phyloP scores from a whole-genome alignment of 495 filamentous ascomycete species.

The Talaromyces borbonicus region DNA sequence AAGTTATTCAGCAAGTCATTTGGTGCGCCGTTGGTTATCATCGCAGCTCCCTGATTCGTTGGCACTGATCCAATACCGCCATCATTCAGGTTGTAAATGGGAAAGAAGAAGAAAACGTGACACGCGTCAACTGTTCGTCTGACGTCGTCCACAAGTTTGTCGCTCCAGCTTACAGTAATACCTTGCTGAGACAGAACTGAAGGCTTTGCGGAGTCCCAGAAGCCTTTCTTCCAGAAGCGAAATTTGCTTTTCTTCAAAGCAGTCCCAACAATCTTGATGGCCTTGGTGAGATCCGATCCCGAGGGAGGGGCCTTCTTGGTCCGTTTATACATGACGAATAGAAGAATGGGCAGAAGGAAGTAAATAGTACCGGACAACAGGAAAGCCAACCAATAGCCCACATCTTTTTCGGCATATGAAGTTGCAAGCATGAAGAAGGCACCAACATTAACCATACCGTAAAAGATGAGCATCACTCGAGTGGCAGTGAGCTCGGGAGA shows the following conservation, averaged over 20 bases:
- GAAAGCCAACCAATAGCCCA: constrained; percentile 29
- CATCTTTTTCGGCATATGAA: constrained; percentile 30
- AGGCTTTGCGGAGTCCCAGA: constrained; percentile 58
- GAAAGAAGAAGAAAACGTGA: constrained; percentile 45
- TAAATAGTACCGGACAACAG: constrained; percentile 37
- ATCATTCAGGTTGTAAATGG: constrained; percentile 41
- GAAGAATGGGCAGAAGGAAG: constrained; percentile 40
- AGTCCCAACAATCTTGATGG: constrained; percentile 43
- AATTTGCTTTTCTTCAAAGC: constrained; percentile 48
- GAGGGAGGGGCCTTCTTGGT: constrained; percentile 39
- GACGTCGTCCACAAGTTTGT: constrained; percentile 40
- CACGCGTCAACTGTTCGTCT: constrained; percentile 38
- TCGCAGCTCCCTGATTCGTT: constrained; percentile 47
- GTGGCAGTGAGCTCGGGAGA: constrained; percentile 25
- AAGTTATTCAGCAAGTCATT: constrained; percentile 65
- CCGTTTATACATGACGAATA: constrained; percentile 37
- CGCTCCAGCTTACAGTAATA: constrained; percentile 35
- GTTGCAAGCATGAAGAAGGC: constrained; percentile 29
- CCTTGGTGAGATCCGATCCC: constrained; percentile 44
- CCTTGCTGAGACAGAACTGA: constrained; percentile 42
- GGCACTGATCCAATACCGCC: constrained; percentile 35
- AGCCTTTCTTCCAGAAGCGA: constrained; percentile 44
- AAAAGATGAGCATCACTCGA: constrained; percentile 29
- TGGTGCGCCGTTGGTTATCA: constrained; percentile 57
- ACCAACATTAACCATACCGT: constrained; percentile 28